Percentiles rank a stretch among this genome's conserved stretches.
Conservation (phyloP, 768 basidiomycete genomes). For the Cantharellus cinnabarinus region DNA sequence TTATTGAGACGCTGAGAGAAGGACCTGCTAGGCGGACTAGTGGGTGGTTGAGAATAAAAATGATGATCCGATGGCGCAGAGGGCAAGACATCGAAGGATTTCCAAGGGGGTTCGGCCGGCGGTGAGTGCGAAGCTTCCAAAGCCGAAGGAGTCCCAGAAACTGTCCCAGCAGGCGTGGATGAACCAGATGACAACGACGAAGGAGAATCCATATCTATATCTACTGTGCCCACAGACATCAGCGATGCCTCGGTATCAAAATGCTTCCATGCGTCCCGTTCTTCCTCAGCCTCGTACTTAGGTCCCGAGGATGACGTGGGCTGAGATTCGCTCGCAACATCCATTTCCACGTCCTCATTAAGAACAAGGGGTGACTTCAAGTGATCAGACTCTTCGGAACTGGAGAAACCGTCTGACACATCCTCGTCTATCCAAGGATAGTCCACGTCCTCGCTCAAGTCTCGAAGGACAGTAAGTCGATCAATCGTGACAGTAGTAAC, state of each 20-base stretch:
- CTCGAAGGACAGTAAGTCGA: conserved; percentile 55
- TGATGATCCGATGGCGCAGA: conserved; percentile 68
- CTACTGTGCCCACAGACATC: not conserved
- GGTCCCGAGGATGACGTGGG: not conserved
- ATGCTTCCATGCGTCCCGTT: not conserved
- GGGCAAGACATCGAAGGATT: conserved; percentile 61
- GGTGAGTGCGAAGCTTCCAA: conserved; percentile 8
- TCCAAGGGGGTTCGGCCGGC: conserved; percentile 36
- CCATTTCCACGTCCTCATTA: not conserved
- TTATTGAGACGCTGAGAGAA: conserved; percentile 61
- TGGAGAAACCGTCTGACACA: conserved; percentile 13
- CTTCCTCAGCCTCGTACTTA: not conserved
- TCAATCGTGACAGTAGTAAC: conserved; percentile 35
- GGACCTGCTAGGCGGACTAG: conserved; percentile 43
- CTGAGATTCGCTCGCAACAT: not conserved
- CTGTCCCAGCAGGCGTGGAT: not conserved
- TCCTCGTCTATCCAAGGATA: conserved; percentile 33
- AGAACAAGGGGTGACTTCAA: not conserved
- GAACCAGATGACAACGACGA: not conserved
- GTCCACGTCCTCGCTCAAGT: conserved; percentile 63
- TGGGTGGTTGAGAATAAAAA: conserved; percentile 35
- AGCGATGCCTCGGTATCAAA: not conserved
- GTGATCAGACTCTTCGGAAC: conserved; percentile 14
- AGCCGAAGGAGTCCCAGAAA: not conserved
- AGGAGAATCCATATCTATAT: not conserved